These are phyloP conservation scores for Plasmopara viticola DNA, from an alignment of 352 stramenopile species.

Conservation along the genomic window DNA sequence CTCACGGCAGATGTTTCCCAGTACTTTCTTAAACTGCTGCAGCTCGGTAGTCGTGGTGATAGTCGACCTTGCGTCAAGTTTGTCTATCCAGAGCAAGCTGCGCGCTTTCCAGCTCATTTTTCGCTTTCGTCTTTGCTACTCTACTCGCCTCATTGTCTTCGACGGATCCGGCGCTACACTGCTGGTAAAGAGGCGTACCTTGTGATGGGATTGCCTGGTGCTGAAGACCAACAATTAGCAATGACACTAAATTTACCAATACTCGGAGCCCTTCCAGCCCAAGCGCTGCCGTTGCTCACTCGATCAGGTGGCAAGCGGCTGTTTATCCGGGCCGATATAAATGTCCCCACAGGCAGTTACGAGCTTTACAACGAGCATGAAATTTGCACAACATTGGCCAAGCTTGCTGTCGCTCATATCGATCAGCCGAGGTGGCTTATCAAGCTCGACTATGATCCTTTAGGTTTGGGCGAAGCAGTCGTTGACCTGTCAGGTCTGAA, in stretches of 20 bases:
- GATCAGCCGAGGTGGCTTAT: conserved; percentile 75
- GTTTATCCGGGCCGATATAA: conserved; percentile 82
- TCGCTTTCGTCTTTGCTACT: conserved; percentile 74
- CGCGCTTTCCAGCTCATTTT: conserved; percentile 74
- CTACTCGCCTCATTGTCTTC: conserved; percentile 79
- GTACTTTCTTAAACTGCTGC: conserved; percentile 82
- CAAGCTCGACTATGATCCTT: conserved; percentile 75
- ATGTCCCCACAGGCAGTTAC: conserved; percentile 78
- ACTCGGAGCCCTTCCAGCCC: conserved; percentile 49
- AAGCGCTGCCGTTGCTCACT: conserved; percentile 51
- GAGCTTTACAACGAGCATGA: conserved; percentile 88
- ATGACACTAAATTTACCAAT: conserved; percentile 73
- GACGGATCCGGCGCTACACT: conserved; percentile 52
- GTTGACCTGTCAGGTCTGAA: conserved; percentile 62
- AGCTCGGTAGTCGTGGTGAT: conserved; percentile 63
- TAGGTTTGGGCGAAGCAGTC: conserved; percentile 48
- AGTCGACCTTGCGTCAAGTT: conserved; percentile 66
- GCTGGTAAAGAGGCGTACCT: conserved; percentile 66
- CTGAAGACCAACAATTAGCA: conserved; percentile 76
- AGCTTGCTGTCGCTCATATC: conserved; percentile 81
- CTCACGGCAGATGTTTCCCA: conserved; percentile 65
- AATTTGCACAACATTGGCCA: conserved; percentile 70
- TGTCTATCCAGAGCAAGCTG: conserved; percentile 75
- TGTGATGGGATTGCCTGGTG: conserved; percentile 62
- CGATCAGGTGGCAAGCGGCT: conserved; percentile 75